Base-by-base conservation (phyloP, 148 eudicot species). In the Tetragonia tetragonoides region DNA sequence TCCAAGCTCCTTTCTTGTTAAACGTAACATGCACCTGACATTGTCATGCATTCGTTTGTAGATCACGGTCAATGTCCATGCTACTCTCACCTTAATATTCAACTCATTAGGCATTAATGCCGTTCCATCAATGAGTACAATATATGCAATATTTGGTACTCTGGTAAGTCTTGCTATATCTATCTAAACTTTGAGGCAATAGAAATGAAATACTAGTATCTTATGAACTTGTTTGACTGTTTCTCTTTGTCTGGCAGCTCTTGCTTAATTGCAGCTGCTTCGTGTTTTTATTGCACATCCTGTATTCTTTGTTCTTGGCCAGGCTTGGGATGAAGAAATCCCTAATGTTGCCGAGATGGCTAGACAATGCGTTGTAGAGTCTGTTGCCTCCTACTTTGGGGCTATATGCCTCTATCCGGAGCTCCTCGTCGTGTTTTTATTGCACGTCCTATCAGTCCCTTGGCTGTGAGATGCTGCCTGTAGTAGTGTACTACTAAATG, bases 41-140 rank as follows among this genome's bases (percentile, higher is more conserved):
- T 18, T 23, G 49, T 28, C 18, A 20, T 49, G 68, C 34, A 62
- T 77, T 66, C 10, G 37, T 47, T 47, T 81, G 84, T 79, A 91
- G 98, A 95, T 95, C 83, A 92, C 96, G 2, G 70, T 93, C 81
- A 95, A 92, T 69, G 85, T 93, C 79, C 99, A 95, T 79, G 96
- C 99, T 66, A 82, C 87, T 15, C 85, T 93, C 41, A 82, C 97
- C 64, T 81, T 81, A 59, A 76, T 91, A 76, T 74, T 90, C 60
- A 28, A 28, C 34, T 28, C 34, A 28, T 28, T 28, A 28, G 34
- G 34, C 34, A 28, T 28, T 28, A 80, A 79, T 69, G 61, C 90
- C 12, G 87, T 92, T 79, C 97, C 94, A 41, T 89, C 99, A 20
- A 93, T 95, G 99, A 74, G 75, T 70, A 34, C 80, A 34, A 93